Percentiles rank a stretch among this genome's conserved stretches.
Conservation (phyloP, 108 stramenopile genomes). For the Skeletonema menzelii region DNA sequence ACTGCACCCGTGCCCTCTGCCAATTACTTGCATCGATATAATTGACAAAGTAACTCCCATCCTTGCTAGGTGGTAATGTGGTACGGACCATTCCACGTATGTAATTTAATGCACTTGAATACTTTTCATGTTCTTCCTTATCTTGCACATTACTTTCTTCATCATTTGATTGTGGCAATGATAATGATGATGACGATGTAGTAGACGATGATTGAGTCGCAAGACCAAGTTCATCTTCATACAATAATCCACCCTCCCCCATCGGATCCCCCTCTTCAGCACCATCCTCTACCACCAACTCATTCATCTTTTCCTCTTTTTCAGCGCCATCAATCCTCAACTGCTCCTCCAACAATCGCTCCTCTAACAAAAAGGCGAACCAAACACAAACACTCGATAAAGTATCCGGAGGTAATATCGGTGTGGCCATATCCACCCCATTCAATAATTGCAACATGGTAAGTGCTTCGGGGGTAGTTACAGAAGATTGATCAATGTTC, state of each 20-base stretch:
- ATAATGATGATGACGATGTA: too few species aligned
- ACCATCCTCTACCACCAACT: not conserved
- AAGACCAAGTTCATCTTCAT: conserved; percentile 45
- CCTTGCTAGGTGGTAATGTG: conserved; percentile 18
- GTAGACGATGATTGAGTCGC: not conserved
- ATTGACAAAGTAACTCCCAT: not conserved
- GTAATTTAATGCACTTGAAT: conserved; percentile 28
- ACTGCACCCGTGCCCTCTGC: conserved; percentile 27
- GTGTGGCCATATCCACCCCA: conserved; percentile 79
- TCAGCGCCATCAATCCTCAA: not conserved
- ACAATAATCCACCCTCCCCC: not conserved
- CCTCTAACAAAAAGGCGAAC: conserved; percentile 32
- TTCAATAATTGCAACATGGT: conserved; percentile 66
- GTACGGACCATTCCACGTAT: conserved; percentile 23
- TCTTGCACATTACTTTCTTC: not conserved
- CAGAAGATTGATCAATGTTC: conserved; percentile 40
- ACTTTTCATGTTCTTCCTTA: not conserved
- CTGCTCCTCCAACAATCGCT: not conserved
- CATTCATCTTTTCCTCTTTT: too few species aligned
- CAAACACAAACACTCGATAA: conserved; percentile 29
- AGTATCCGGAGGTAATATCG: conserved; percentile 65
- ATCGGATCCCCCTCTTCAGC: not conserved
- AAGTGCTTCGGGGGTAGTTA: conserved; percentile 68
- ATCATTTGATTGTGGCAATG: not conserved
- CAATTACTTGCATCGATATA: conserved; percentile 22